Percentiles rank a stretch among this genome's conserved stretches.
Conservation (phyloP, 106 monocot species). For the Chionographis japonica region DNA sequence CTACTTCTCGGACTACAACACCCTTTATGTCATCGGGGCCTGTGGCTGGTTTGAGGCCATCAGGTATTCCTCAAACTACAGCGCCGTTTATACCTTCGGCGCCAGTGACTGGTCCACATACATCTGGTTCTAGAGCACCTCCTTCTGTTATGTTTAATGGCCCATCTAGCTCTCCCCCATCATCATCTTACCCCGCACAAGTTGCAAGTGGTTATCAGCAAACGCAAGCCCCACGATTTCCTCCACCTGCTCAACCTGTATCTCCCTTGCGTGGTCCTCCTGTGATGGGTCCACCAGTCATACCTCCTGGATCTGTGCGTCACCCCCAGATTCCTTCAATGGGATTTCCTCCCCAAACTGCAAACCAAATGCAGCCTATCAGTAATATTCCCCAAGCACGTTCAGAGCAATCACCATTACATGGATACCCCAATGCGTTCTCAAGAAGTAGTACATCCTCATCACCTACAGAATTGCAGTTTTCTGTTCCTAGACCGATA, state of each 20-base stretch:
- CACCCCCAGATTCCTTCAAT: conserved; percentile 28
- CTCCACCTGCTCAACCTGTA: conserved; percentile 18
- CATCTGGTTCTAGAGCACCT: conserved; percentile 14
- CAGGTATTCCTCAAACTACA: conserved; percentile 10
- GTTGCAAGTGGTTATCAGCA: conserved; percentile 22
- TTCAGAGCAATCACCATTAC: conserved; percentile 15
- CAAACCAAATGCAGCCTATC: conserved; percentile 18
- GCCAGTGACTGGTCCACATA: conserved; percentile 19
- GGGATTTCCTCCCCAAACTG: conserved; percentile 30
- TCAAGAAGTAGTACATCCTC: conserved; percentile 27
- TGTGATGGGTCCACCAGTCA: conserved; percentile 8
- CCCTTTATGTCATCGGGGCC: conserved; percentile 26
- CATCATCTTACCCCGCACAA: conserved; percentile 21
- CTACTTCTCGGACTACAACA: conserved; percentile 20
- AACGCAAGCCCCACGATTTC: conserved; percentile 30
- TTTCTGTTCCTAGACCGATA: conserved; percentile 26
- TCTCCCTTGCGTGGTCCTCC: conserved; percentile 31
- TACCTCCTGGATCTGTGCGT: conserved; percentile 28
- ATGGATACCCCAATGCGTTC: conserved; percentile 15
- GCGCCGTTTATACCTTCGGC: conserved; percentile 14
- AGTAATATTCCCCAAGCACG: conserved; percentile 18
- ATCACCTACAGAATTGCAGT: conserved; percentile 24
- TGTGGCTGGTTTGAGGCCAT: conserved; percentile 10
- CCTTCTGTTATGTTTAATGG: conserved; percentile 45
- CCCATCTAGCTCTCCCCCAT: conserved; percentile 32